A percentile compares a stretch with the other conserved stretches of the same genome.
Conservation (phyloP, 116 monocot species). For the Posidonia oceanica region DNA sequence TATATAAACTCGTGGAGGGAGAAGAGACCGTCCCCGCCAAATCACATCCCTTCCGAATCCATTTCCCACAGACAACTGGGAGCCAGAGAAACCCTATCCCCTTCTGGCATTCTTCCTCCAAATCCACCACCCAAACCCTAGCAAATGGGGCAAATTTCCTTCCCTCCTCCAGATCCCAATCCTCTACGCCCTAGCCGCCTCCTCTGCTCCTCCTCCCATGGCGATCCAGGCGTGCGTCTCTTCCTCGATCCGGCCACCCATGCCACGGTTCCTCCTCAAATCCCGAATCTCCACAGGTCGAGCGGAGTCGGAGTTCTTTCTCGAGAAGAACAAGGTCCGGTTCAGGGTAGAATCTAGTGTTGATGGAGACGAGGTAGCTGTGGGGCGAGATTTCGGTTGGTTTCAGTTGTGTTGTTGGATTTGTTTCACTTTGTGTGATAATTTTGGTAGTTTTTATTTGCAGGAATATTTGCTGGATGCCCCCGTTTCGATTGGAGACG, state of each 20-base stretch:
- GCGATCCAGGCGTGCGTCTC: background rate
- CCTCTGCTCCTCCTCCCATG: background rate
- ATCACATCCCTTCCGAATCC: background rate
- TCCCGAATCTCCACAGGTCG: background rate
- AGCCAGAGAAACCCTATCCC: constrained; percentile 23
- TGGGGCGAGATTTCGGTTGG: background rate
- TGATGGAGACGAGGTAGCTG: constrained; percentile 12
- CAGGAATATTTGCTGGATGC: constrained; percentile 89
- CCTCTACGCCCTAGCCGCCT: background rate
- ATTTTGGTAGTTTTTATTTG: background rate
- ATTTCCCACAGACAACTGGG: background rate
- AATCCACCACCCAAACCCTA: background rate
- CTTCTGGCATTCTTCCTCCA: background rate
- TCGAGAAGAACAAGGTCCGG: background rate
- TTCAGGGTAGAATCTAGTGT: constrained; percentile 2
- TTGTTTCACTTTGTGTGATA: background rate
- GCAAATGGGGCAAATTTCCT: background rate
- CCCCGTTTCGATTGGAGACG: constrained; percentile 66
- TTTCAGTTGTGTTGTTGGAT: background rate
- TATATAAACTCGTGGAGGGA: background rate
- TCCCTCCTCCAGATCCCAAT: background rate
- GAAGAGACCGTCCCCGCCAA: background rate
- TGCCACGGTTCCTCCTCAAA: background rate
- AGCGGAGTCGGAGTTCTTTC: no score
- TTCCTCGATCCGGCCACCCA: background rate